Percentiles rank a stretch among this genome's conserved stretches.
These are phyloP conservation scores for Coelastrella sp. DNA, from an alignment of 139 green algal species.

Conservation along the genomic window DNA sequence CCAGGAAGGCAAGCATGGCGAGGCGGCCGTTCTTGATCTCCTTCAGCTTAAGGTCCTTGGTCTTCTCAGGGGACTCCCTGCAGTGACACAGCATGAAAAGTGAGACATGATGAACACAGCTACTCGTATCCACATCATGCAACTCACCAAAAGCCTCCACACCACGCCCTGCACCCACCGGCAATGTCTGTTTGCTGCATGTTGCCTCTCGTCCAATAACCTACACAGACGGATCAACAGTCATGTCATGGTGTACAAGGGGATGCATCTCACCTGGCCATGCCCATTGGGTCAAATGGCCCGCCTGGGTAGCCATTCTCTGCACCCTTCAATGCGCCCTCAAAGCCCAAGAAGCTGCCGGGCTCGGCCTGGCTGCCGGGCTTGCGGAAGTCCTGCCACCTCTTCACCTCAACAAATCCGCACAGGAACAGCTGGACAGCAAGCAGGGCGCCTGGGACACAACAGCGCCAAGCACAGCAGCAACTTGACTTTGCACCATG, in stretches of 20 bases:
- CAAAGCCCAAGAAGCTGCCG: constrained; percentile 79
- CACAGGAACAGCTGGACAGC: constrained; percentile 80
- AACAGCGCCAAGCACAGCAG: not conserved
- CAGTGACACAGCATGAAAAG: too few relatives aligned
- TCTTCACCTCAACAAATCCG: constrained; percentile 90
- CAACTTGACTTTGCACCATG: not conserved
- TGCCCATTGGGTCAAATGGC: constrained; percentile 84
- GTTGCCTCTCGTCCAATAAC: too few relatives aligned
- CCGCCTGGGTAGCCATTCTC: constrained; percentile 80
- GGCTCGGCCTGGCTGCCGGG: constrained; percentile 76
- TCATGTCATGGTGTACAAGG: not conserved
- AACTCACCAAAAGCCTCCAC: too few relatives aligned
- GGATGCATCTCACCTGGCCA: constrained; percentile 54
- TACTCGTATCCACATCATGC: too few relatives aligned
- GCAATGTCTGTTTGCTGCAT: too few relatives aligned
- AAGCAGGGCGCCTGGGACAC: constrained; percentile 63
- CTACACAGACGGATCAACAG: not conserved
- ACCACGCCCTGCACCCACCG: too few relatives aligned
- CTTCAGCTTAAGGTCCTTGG: constrained; percentile 74
- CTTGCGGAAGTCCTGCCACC: constrained; percentile 88
- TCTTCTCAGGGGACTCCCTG: constrained; percentile 53
- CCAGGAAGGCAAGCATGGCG: constrained; percentile 74
- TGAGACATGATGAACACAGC: too few relatives aligned
- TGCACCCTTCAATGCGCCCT: constrained; percentile 72
- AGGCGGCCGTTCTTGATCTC: constrained; percentile 84